Percentiles rank a stretch among this genome's conserved stretches.
Conservation (phyloP, 805 yeast species). For the Lipomyces mesembrius region DNA sequence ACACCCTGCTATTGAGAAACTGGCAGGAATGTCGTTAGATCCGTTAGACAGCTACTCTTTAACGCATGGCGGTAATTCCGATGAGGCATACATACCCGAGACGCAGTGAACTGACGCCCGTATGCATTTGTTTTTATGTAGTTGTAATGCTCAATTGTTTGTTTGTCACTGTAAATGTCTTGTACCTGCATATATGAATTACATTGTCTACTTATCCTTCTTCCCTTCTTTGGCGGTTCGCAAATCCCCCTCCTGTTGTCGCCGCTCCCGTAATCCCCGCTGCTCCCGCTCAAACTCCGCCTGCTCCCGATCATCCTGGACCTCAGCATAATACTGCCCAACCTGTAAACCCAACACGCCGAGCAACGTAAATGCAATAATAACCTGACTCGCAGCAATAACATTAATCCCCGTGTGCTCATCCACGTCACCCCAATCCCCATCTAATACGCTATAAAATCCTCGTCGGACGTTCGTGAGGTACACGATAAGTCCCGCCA, state of each 20-base stretch:
- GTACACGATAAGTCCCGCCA: constrained; percentile 76
- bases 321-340: constrained; percentile 85
- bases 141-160: not conserved
- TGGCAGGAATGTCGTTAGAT: constrained; percentile 24
- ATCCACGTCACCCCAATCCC: constrained; percentile 94
- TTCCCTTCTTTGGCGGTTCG: constrained; percentile 3
- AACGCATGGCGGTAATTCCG: constrained; percentile 22
- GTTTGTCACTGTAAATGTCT: not conserved
- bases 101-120: constrained; percentile 18
- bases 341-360: constrained; percentile 87
- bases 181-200: not conserved
- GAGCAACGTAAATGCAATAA: constrained; percentile 68
- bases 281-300: constrained; percentile 21
- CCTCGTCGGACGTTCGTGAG: constrained; percentile 87
- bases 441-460: constrained; percentile 64
- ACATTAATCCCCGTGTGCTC: constrained; percentile 85
- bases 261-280: constrained; percentile 18
- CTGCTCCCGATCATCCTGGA: constrained; percentile 47
- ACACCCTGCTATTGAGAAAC: constrained; percentile 5
- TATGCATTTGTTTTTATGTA: not conserved
- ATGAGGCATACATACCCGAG: constrained; percentile 26
- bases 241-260: not conserved
- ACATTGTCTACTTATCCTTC: constrained; percentile 14
- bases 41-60: constrained; percentile 34
- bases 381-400: constrained; percentile 84